phyloP scores from a whole-genome alignment of 495 filamentous ascomycete species.

The Aspergillus incahuasiensis region DNA sequence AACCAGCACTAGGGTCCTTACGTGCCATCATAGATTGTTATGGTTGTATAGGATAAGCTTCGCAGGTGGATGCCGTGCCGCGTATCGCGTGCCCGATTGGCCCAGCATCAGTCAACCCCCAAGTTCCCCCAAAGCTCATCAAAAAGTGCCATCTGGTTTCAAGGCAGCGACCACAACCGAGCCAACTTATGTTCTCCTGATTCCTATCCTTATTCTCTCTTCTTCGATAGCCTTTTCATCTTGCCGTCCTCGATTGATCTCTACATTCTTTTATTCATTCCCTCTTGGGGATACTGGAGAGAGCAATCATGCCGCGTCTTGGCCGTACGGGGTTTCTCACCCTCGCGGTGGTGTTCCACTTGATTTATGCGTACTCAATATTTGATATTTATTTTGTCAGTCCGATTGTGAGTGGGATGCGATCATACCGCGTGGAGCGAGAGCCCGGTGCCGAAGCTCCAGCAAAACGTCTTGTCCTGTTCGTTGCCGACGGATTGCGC shows the following conservation, averaged over 20 bases:
- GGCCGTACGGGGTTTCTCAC: constrained; percentile 84
- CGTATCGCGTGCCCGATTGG: background rate
- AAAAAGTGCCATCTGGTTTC: constrained; percentile 6
- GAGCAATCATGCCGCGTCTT: constrained; percentile 65
- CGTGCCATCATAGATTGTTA: background rate
- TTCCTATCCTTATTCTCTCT: constrained; percentile 5
- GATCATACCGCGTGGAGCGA: constrained; percentile 65
- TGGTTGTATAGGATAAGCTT: background rate
- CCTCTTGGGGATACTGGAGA: constrained; percentile 7
- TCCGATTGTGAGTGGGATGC: constrained; percentile 96
- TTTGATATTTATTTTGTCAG: constrained; percentile 99
- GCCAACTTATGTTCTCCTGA: background rate
- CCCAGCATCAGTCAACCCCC: background rate
- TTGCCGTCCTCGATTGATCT: background rate
- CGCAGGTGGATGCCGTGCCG: constrained; percentile 4
- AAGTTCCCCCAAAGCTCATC: constrained; percentile 2
- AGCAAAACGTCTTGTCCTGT: constrained; percentile 84
- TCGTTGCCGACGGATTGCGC: constrained; percentile 95
- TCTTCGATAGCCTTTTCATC: background rate
- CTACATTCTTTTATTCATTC: constrained; percentile 15
- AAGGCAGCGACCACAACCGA: background rate
- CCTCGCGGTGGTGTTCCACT: constrained; percentile 88
- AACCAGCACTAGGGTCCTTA: background rate
- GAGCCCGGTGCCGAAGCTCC: constrained; percentile 61
- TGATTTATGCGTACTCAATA: constrained; percentile 93